Percentiles rank a stretch among this genome's conserved stretches.
Evolutionary conservation across 352 stramenopile species (phyloP).

Genomic region (Globisporangium spiculum): DNA sequence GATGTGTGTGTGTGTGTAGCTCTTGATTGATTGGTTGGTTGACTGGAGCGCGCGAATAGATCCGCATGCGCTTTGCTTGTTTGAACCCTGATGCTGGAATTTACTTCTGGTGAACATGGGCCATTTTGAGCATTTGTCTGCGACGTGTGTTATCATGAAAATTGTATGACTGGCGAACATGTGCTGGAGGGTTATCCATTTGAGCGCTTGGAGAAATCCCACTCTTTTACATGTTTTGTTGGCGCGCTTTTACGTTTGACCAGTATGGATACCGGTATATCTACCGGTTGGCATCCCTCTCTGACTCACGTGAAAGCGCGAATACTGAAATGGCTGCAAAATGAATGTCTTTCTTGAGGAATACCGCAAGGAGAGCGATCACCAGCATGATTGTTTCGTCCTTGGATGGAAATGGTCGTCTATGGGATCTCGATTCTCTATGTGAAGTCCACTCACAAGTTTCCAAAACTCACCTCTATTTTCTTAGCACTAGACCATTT

Average conservation of each 20-base stretch:
- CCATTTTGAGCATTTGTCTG: not conserved
- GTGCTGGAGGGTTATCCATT: constrained; percentile 2
- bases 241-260: constrained; percentile 1
- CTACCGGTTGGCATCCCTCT: not conserved
- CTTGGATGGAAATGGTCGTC: too few species aligned
- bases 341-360: not conserved
- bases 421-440: too few species aligned
- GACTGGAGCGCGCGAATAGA: not conserved
- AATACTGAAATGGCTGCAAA: not conserved
- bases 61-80: not conserved
- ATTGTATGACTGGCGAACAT: not conserved
- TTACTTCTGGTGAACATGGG: not conserved
- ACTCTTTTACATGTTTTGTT: not conserved
- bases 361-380: too few species aligned
- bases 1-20: not conserved
- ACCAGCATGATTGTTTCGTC: too few species aligned
- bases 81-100: not conserved
- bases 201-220: not conserved
- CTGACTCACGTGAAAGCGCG: not conserved
- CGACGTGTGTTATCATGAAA: not conserved
- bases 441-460: too few species aligned
- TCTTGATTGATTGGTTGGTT: not conserved
- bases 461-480: too few species aligned
- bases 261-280: not conserved
- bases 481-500: not conserved